These are phyloP conservation scores for Lobosporangium transversale DNA, from an alignment of 192 early-diverging fungal genomes.

Conservation along the genomic window DNA sequence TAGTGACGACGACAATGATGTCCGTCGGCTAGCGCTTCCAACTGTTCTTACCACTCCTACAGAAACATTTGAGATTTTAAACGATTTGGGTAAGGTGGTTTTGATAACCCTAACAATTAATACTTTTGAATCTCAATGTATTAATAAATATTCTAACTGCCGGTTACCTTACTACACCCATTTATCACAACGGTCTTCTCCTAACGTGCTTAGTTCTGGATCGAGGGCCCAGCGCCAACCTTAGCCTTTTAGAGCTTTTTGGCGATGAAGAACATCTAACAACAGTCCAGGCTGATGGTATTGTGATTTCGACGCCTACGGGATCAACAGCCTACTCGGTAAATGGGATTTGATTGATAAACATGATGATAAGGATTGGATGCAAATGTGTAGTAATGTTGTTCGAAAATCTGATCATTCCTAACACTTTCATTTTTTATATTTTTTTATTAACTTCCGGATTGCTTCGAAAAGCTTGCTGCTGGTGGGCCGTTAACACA, in stretches of 20 bases:
- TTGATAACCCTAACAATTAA: too few relatives aligned
- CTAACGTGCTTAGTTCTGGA: conserved; percentile 85
- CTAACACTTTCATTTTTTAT: neutral
- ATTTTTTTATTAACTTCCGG: too few relatives aligned
- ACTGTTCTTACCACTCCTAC: conserved; percentile 69
- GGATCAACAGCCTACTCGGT: conserved; percentile 90
- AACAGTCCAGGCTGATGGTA: conserved; percentile 95
- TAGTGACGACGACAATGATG: conserved; percentile 43
- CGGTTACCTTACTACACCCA: too few relatives aligned
- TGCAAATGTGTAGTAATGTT: neutral
- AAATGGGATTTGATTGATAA: too few relatives aligned
- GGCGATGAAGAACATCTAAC: conserved; percentile 91
- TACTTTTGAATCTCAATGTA: too few relatives aligned
- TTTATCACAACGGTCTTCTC: too few relatives aligned
- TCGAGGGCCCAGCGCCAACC: conserved; percentile 91
- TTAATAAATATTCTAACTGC: too few relatives aligned
- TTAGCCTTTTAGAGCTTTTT: conserved; percentile 87
- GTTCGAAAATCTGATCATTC: neutral
- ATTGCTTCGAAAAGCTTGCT: conserved; percentile 66
- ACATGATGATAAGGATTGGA: too few relatives aligned
- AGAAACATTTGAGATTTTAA: conserved; percentile 90
- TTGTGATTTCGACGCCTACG: conserved; percentile 94
- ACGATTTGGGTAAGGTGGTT: conserved; percentile 72
- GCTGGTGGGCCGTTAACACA: conserved; percentile 96
- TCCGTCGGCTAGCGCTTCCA: conserved; percentile 54